phyloP scores from a whole-genome alignment of 345 rosid species.

The Excoecaria cochinchinensis region DNA sequence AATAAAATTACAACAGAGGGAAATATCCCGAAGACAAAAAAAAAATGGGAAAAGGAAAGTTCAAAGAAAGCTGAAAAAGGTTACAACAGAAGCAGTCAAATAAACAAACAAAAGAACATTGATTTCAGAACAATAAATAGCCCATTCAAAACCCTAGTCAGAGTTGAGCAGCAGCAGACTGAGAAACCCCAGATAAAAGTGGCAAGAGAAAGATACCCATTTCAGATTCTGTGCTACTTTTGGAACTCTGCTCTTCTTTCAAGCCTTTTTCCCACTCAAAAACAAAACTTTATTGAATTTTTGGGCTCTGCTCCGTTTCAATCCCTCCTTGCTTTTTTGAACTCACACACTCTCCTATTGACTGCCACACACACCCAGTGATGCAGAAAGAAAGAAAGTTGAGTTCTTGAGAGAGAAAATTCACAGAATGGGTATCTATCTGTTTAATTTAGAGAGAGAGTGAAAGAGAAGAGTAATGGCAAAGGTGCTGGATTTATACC shows the following conservation, averaged over 20 bases:
- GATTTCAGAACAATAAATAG: slow-evolving; percentile 62
- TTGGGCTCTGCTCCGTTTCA: slow-evolving; percentile 34
- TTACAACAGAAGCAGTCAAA: slow-evolving; percentile 53
- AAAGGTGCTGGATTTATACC: slow-evolving; percentile 78
- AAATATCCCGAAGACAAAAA: slow-evolving; percentile 25
- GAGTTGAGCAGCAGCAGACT: slow-evolving; percentile 40
- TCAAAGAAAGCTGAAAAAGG: slow-evolving; percentile 35
- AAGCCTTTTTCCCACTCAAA: slow-evolving; percentile 32
- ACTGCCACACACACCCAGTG: slow-evolving; percentile 24
- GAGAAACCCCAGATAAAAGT: slow-evolving; percentile 43
- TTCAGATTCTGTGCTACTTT: slow-evolving; percentile 76
- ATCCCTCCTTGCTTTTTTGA: slow-evolving; percentile 28
- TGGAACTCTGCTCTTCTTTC: slow-evolving; percentile 43
- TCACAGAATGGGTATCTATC: slow-evolving; percentile 17
- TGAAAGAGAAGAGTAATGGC: slow-evolving; percentile 30
- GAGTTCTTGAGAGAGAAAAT: slow-evolving; percentile 1
- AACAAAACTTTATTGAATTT: slow-evolving; percentile 37
- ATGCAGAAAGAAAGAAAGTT: slow-evolving; percentile 10
- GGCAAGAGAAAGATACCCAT: slow-evolving; percentile 69
- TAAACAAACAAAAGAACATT: slow-evolving; percentile 43
- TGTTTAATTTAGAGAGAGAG: slow-evolving; percentile 21
- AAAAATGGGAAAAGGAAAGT: slow-evolving; percentile 28
- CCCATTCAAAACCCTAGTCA: slow-evolving; percentile 65
- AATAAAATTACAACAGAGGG: slow-evolving; percentile 28
- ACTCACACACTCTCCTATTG: slow-evolving; percentile 2